phyloP scores from a whole-genome alignment of 495 filamentous ascomycete species.

The Bombardia bombarda region DNA sequence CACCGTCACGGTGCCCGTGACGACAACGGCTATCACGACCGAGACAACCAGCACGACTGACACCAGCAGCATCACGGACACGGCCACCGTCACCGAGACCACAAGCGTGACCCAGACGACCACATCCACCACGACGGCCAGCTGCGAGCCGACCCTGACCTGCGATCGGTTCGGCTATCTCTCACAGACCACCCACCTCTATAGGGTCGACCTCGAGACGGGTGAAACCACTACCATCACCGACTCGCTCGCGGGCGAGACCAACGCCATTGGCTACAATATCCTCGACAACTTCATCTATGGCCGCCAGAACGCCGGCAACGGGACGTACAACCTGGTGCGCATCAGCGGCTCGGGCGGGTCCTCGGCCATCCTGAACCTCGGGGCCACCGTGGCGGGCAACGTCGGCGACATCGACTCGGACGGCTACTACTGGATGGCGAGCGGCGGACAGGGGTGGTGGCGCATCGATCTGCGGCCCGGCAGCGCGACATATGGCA shows the following conservation, averaged over 20 bases:
- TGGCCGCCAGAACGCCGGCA: neutral
- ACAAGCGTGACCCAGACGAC: too few relatives aligned
- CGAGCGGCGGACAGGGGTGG: neutral
- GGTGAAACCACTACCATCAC: neutral
- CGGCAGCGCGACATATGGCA: neutral
- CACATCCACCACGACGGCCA: too few relatives aligned
- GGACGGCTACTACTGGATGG: neutral
- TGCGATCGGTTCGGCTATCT: neutral
- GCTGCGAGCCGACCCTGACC: too few relatives aligned
- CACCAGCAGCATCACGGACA: too few relatives aligned
- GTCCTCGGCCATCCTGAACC: neutral
- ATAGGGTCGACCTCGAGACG: neutral
- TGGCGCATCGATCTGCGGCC: neutral
- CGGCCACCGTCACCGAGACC: too few relatives aligned
- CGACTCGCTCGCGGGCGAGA: neutral
- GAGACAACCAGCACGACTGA: too few relatives aligned
- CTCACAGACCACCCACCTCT: neutral
- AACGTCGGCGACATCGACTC: neutral
- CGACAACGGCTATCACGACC: too few relatives aligned
- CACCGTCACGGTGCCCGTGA: too few relatives aligned
- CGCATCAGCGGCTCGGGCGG: neutral
- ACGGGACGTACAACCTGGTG: neutral
- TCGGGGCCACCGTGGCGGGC: neutral
- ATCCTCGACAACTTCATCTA: conserved; percentile 1
- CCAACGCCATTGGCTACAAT: neutral